These are phyloP conservation scores for Globisporangium rhizosaccharum DNA, from an alignment of 352 stramenopile genomes.

Conservation along the genomic window DNA sequence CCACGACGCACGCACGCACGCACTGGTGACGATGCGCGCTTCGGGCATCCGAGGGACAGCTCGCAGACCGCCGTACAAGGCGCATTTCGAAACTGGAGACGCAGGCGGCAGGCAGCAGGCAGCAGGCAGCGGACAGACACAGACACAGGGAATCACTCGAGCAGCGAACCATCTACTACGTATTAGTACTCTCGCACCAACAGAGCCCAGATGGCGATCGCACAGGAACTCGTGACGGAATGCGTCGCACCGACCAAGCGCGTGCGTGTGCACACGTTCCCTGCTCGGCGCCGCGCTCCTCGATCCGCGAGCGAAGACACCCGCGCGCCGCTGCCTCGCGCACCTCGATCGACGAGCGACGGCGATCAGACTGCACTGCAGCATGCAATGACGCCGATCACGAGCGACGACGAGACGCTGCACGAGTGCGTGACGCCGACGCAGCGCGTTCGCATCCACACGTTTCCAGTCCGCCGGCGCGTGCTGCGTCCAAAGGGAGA, in stretches of 20 bases:
- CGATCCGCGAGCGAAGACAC: background rate
- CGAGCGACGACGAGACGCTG: background rate
- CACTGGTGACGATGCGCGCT: too few relatives aligned
- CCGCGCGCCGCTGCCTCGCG: background rate
- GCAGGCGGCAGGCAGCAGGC: too few relatives aligned
- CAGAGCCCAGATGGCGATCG: background rate
- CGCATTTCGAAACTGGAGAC: too few relatives aligned
- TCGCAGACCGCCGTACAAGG: too few relatives aligned
- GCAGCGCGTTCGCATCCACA: conserved; percentile 9
- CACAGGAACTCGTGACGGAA: background rate
- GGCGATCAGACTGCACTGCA: background rate
- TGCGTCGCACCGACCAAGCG: conserved; percentile 6
- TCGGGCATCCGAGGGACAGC: too few relatives aligned
- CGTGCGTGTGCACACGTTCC: conserved; percentile 11
- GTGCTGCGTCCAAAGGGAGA: background rate
- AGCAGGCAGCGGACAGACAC: too few relatives aligned
- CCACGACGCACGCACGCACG: background rate
- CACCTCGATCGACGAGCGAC: background rate
- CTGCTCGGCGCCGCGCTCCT: conserved; percentile 1
- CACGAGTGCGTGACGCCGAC: conserved; percentile 1
- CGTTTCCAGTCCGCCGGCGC: conserved; percentile 5
- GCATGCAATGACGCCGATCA: too few relatives aligned
- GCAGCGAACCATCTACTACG: background rate
- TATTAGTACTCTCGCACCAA: background rate
- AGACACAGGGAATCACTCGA: background rate